Percentiles rank a stretch among this genome's conserved stretches.
These are phyloP conservation scores for Xylaria intraflava DNA, from an alignment of 495 filamentous ascomycete species.

Conservation along the genomic window DNA sequence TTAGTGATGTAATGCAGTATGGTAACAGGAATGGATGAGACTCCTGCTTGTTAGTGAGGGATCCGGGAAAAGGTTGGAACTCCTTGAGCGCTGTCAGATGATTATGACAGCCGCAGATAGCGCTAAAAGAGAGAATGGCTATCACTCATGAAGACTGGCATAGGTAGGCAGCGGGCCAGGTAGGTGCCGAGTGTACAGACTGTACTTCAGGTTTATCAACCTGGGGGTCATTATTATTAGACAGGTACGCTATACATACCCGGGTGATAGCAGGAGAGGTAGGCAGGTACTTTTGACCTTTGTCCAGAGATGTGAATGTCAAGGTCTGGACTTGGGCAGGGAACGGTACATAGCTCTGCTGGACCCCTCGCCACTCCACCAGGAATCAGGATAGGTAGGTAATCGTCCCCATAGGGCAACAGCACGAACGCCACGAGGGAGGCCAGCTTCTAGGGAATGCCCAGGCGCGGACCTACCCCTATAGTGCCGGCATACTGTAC, in stretches of 20 bases:
- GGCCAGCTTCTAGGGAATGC: constrained; percentile 3
- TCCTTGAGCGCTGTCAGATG: not conserved
- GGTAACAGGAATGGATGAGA: not conserved
- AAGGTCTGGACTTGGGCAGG: constrained; percentile 11
- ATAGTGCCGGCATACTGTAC: constrained; percentile 3
- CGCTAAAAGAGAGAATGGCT: constrained; percentile 3
- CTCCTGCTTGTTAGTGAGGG: constrained; percentile 3
- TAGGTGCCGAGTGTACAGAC: too few species aligned
- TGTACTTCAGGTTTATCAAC: constrained; percentile 6
- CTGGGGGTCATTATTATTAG: not conserved
- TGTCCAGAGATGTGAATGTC: constrained; percentile 12
- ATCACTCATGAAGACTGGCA: constrained; percentile 1
- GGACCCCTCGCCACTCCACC: constrained; percentile 7
- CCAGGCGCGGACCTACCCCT: constrained; percentile 5
- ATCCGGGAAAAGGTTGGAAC: not conserved
- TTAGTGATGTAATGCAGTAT: not conserved
- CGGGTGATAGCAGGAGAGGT: not conserved
- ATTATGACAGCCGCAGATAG: constrained; percentile 5
- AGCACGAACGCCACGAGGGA: constrained; percentile 8
- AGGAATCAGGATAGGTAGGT: not conserved
- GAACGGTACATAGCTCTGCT: constrained; percentile 4
- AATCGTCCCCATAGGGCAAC: constrained; percentile 3
- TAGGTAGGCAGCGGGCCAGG: too few species aligned
- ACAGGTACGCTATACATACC: constrained; percentile 1
- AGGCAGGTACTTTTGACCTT: constrained; percentile 7